A percentile compares a stretch with the other conserved stretches of the same genome.
Evolutionary conservation across 208 protist species (phyloP).

Genomic region (Leishmania major): DNA sequence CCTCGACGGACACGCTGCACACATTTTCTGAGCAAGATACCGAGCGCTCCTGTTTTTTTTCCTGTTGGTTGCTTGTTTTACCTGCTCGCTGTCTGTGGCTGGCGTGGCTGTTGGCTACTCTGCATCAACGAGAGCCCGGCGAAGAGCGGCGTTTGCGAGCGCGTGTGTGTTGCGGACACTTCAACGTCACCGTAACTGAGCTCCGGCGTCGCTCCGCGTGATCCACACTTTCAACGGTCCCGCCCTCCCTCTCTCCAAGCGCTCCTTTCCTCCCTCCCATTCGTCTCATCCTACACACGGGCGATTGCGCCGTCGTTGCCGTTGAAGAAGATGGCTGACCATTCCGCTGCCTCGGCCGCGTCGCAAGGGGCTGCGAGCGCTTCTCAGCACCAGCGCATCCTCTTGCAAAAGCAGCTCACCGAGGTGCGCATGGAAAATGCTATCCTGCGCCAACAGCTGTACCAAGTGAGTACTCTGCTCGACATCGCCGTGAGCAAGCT

Average conservation of each 20-base stretch:
- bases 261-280: neutral
- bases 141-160: neutral
- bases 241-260: neutral
- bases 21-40: neutral
- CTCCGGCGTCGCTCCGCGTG: neutral
- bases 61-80: neutral
- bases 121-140: neutral
- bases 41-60: neutral
- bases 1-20: neutral
- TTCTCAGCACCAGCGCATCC: conserved; percentile 74
- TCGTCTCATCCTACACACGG: neutral
- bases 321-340: conserved; percentile 13
- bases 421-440: conserved; percentile 81
- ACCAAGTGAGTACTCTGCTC: conserved; percentile 75
- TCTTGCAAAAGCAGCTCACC: conserved; percentile 67
- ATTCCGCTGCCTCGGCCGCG: conserved; percentile 17
- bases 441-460: conserved; percentile 79
- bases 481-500: conserved; percentile 89
- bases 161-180: neutral
- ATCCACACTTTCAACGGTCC: neutral
- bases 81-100: neutral
- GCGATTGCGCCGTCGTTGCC: neutral
- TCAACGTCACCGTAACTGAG: neutral
- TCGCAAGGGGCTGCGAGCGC: conserved; percentile 48
- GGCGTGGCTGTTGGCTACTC: neutral